These are phyloP conservation scores for Aspergillus sergii DNA, from an alignment of 2,329 filamentous ascomycete species.

Conservation along the genomic window DNA sequence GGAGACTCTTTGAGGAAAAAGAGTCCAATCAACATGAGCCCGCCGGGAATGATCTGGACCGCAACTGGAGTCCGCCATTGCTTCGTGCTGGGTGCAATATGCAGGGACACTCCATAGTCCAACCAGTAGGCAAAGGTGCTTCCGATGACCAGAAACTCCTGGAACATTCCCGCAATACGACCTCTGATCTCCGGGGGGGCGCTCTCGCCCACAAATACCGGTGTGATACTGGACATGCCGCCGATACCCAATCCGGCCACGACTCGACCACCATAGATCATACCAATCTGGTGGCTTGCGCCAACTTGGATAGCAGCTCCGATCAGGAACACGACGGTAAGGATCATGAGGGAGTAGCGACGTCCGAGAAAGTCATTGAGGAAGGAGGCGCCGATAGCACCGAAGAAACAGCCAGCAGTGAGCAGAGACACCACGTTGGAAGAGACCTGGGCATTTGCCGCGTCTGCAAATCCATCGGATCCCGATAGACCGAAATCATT, in stretches of 20 bases:
- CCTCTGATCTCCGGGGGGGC: constrained; percentile 35
- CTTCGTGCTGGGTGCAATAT: constrained; percentile 47
- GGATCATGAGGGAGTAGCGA: constrained; percentile 39
- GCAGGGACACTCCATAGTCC: constrained; percentile 53
- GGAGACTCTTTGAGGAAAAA: constrained; percentile 57
- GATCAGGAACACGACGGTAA: constrained; percentile 35
- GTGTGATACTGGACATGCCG: constrained; percentile 43
- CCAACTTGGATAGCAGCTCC: constrained; percentile 39
- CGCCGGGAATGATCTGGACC: constrained; percentile 56
- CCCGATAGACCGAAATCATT: constrained; percentile 41
- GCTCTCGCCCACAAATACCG: constrained; percentile 42
- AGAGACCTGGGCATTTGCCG: constrained; percentile 39
- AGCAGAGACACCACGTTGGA: constrained; percentile 43
- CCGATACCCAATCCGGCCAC: constrained; percentile 41
- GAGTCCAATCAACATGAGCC: constrained; percentile 52
- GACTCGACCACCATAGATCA: constrained; percentile 42
- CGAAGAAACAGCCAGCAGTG: constrained; percentile 44
- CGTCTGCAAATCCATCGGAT: constrained; percentile 34
- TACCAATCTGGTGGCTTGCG: constrained; percentile 32
- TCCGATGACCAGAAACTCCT: constrained; percentile 42
- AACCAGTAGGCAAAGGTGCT: constrained; percentile 57
- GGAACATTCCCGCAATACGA: constrained; percentile 40
- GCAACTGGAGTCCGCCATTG: constrained; percentile 59
- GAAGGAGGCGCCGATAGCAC: constrained; percentile 38
- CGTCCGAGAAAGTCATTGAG: constrained; percentile 41